A percentile compares a stretch with the other conserved stretches of the same genome.
Conservation (phyloP, 2,329 filamentous ascomycete genomes). For the Xylariaceae sp. region DNA sequence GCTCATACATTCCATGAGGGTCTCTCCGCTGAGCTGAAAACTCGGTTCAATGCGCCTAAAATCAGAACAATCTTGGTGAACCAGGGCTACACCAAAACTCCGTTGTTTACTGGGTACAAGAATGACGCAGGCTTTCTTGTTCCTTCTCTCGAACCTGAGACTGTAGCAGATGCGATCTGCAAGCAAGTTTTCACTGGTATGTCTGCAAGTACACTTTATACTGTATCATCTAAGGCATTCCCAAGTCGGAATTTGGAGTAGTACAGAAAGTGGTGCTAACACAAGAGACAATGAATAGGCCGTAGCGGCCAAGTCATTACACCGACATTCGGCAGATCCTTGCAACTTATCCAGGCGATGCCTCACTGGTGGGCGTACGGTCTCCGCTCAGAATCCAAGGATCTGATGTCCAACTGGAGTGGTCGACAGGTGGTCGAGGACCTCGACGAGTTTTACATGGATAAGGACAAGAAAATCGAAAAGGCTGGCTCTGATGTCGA, state of each 20-base stretch:
- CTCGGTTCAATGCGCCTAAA: constrained; percentile 51
- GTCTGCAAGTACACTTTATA: too few relatives aligned
- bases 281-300: too few relatives aligned
- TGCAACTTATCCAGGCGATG: constrained; percentile 47
- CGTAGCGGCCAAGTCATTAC: constrained; percentile 55
- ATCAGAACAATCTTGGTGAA: constrained; percentile 64
- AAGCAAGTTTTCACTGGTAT: constrained; percentile 55
- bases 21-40: constrained; percentile 47
- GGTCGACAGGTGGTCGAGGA: constrained; percentile 49
- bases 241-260: too few relatives aligned
- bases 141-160: constrained; percentile 56
- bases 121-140: constrained; percentile 50
- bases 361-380: constrained; percentile 63
- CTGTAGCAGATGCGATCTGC: constrained; percentile 63
- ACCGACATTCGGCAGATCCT: constrained; percentile 43
- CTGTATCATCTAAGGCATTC: too few relatives aligned
- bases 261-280: too few relatives aligned
- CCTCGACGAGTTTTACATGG: constrained; percentile 38
- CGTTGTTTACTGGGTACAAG: constrained; percentile 57
- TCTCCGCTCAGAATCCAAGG: constrained; percentile 43
- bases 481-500: background rate
- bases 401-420: constrained; percentile 43
- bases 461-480: constrained; percentile 8
- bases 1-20: constrained; percentile 60
- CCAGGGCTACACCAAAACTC: constrained; percentile 60